Conservation (phyloP, 2,329 filamentous ascomycete genomes). For the Seiridium cupressi region DNA sequence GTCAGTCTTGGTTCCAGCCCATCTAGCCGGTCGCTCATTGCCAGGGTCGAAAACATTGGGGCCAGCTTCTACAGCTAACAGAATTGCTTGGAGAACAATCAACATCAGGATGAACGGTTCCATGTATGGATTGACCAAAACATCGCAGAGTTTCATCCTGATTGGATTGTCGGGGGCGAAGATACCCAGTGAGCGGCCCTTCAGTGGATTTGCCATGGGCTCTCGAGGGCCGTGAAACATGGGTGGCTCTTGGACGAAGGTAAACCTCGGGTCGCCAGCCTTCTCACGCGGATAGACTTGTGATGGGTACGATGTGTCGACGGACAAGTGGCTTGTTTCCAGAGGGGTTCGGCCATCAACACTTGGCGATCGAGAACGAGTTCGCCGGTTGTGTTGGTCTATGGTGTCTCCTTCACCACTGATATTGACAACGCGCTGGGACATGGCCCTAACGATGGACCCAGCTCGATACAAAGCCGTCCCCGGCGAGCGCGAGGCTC, state of each 20-base stretch:
- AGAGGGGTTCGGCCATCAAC: constrained; percentile 49
- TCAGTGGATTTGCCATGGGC: constrained; percentile 70
- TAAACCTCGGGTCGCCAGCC: constrained; percentile 29
- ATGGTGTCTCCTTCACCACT: constrained; percentile 87
- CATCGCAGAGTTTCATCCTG: constrained; percentile 72
- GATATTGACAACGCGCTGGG: constrained; percentile 95
- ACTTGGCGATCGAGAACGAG: constrained; percentile 56
- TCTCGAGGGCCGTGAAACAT: constrained; percentile 25
- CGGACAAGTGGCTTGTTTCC: constrained; percentile 39
- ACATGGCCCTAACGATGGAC: constrained; percentile 82
- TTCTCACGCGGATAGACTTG: constrained; percentile 50
- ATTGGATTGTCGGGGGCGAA: constrained; percentile 77
- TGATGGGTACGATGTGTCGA: constrained; percentile 52
- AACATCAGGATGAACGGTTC: constrained; percentile 85
- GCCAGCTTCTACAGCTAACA: constrained; percentile 83
- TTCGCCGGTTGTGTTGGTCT: constrained; percentile 67
- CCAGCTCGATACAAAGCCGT: constrained; percentile 65
- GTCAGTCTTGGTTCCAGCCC: constrained; percentile 68
- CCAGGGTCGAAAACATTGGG: constrained; percentile 65
- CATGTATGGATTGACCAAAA: constrained; percentile 81
- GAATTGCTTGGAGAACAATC: constrained; percentile 82
- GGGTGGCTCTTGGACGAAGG: constrained; percentile 21
- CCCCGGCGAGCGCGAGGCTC: constrained; percentile 61
- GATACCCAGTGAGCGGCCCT: constrained; percentile 81
- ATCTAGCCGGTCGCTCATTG: constrained; percentile 58